Evolutionary conservation across 306 rosid genomes (phyloP), one percentile per base, ranked within the genome.

Genomic region (Vigna nakashimae): DNA sequence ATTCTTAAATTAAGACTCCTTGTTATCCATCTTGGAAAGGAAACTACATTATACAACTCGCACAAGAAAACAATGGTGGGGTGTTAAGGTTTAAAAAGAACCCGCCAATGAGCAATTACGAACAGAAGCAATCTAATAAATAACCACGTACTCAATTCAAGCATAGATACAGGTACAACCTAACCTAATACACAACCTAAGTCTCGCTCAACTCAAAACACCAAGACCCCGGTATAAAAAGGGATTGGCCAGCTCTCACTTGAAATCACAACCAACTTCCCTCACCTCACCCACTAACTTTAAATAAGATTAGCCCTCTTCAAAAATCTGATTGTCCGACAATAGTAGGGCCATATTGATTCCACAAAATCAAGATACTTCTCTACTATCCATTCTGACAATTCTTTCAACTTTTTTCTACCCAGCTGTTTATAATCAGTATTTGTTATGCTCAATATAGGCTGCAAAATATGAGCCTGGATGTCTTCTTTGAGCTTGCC

Each of bases 311-410:
- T 87, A 82, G 98, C 89, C 79, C 87, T 82, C 90, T 89, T 93
- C 65, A 93, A 81, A 82, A 91, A 87, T 80, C 98, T 88, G 82
- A 93, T 85, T 77, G 89, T 69, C 75, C 92, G 86, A 84, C 96
- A 90, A 75, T 93, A 93, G 78, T 28, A 77, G 48, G 98, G 98
- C 98, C 98, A 93, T 80, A 91, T 85, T 24, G 87, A 93, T 87
- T 93, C 98, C 79, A 90, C 85, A 79, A 26, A 91, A 81, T 93
- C 98, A 48, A 91, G 93, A 81, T 88, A 91, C 82, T 60, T 84
- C 83, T 91, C 97, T 75, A 79, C 43, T 17, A 83, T 28, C 86
- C 89, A 80, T 63, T 71, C 90, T 77, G 80, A 81, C 81, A 87
- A 57, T 79, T 75, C 92, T 80, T 87, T 91, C 86, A 88, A 70